A percentile compares a stretch with the other conserved stretches of the same genome.
These are phyloP conservation scores for Scedosporium aurantiacum DNA, from an alignment of 2,329 filamentous ascomycete species.

Conservation along the genomic window DNA sequence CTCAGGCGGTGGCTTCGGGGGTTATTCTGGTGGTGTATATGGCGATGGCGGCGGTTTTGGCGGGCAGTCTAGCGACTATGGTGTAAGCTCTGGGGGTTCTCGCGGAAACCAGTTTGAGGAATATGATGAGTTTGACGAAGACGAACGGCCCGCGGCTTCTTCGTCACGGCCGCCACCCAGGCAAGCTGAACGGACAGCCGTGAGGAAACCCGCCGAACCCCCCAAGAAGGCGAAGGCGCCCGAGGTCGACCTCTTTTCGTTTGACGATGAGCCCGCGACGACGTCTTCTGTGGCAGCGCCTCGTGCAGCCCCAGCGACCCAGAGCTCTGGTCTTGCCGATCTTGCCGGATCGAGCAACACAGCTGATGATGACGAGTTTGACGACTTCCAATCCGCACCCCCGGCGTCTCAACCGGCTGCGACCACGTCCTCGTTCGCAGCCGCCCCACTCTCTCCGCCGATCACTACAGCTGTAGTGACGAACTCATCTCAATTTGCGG, in stretches of 20 bases:
- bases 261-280: constrained; percentile 57
- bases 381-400: constrained; percentile 89
- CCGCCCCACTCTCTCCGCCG: constrained; percentile 34
- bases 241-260: constrained; percentile 87
- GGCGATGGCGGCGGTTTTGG: constrained; percentile 95
- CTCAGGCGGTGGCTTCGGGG: constrained; percentile 53
- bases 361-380: constrained; percentile 84
- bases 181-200: constrained; percentile 19
- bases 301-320: constrained; percentile 24
- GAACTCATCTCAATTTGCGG: constrained; percentile 58
- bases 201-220: constrained; percentile 44
- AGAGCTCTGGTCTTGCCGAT: constrained; percentile 32
- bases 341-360: constrained; percentile 21
- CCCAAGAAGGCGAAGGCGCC: constrained; percentile 68
- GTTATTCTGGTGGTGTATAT: constrained; percentile 65
- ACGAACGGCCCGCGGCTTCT: constrained; percentile 29
- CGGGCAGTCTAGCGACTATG: constrained; percentile 62
- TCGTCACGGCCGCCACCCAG: constrained; percentile 15
- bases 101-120: constrained; percentile 78
- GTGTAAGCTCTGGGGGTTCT: constrained; percentile 37
- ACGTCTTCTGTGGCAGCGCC: constrained; percentile 25
- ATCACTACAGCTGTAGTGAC: constrained; percentile 41
- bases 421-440: constrained; percentile 22
- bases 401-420: constrained; percentile 33
- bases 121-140: constrained; percentile 93